Evolutionary conservation across 768 basidiomycete species (phyloP), one percentile per base, ranked within the genome.

Genomic region (Amanita pseudoporphyria): DNA sequence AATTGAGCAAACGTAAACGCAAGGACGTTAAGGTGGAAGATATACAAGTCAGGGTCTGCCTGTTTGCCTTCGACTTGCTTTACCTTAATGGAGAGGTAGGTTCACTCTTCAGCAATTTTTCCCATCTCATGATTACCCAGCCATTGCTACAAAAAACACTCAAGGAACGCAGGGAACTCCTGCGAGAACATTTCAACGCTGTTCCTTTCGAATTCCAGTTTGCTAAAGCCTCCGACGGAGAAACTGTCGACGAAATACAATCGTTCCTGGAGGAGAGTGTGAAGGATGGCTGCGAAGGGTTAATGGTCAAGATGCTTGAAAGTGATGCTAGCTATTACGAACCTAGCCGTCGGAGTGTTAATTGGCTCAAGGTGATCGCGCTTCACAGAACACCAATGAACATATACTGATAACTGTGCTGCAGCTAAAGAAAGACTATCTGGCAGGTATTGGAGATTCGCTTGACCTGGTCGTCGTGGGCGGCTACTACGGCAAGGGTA

Each of bases 281-380:
- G 56, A 97, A 93, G 63, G 96, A 98, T 62, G 93, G 95, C 1
- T 98, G 96, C 62, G 96, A 99, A 64, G 96, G 96, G 9, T 77
- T 99, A 40, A 99, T 99, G 96, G 91, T 99, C 52, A 99, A 99
- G 71, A 95, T 96, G 92, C 70, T 99, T 14, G 90, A 95, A 36
- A 85, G 79, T 40, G 85, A 91, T 33, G 88, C 85, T 6, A 90
- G 92, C 64, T 89, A 78, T 58, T 99, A 99, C 61, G 94, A 97
- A 66, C 96, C 96, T 7, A 95, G 91, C 64, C 71, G 95, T 51
- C 73, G 96, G 35, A 93, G 89, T 67, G 86, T 97, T 48, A 97
- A 98, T 62, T 99, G 96, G 96, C 71, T 99, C 13, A 99, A 99
- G 81, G 95, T 92, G 63, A 56, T 49, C 47, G 16, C 12, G 26